Conservation (phyloP, 2,329 filamentous ascomycete genomes). For the Madurella mycetomatis region DNA sequence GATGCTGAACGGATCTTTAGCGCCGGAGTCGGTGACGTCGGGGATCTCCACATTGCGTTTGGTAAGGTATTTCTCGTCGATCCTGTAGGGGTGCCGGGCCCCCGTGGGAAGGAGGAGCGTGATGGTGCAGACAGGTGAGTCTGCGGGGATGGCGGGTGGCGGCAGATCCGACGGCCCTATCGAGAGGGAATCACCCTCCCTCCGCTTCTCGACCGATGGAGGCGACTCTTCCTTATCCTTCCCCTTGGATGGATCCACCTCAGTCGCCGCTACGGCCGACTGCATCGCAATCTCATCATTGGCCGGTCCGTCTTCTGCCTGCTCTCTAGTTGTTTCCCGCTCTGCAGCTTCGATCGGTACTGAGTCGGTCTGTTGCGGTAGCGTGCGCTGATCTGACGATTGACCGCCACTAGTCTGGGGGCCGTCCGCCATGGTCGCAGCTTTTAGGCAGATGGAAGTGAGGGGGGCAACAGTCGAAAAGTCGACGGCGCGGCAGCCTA, state of each 20-base stretch:
- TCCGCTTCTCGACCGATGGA: conserved; percentile 23
- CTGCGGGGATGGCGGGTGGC: conserved; percentile 15
- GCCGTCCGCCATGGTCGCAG: conserved; percentile 17
- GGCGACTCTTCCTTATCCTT: conserved; percentile 32
- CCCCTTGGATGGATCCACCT: conserved; percentile 15
- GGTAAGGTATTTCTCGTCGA: conserved; percentile 79
- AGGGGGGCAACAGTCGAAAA: not conserved
- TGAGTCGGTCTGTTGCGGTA: conserved; percentile 7
- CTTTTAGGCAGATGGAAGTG: not conserved
- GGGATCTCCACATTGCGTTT: conserved; percentile 77
- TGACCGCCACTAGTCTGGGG: conserved; percentile 5
- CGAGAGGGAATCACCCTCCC: conserved; percentile 32
- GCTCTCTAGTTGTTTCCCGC: not conserved
- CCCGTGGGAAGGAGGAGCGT: conserved; percentile 79
- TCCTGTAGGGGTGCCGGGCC: conserved; percentile 81
- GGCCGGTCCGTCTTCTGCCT: not conserved
- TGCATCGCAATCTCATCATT: conserved; percentile 3
- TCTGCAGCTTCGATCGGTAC: conserved; percentile 5
- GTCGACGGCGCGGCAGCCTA: not conserved
- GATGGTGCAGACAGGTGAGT: conserved; percentile 59
- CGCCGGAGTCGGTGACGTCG: conserved; percentile 54
- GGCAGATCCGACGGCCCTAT: conserved; percentile 30
- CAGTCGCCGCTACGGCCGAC: conserved; percentile 3
- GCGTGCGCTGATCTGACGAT: not conserved
- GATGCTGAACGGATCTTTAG: conserved; percentile 77